Base-by-base conservation (phyloP, 768 basidiomycete species). In the Pleurotus platypus region DNA sequence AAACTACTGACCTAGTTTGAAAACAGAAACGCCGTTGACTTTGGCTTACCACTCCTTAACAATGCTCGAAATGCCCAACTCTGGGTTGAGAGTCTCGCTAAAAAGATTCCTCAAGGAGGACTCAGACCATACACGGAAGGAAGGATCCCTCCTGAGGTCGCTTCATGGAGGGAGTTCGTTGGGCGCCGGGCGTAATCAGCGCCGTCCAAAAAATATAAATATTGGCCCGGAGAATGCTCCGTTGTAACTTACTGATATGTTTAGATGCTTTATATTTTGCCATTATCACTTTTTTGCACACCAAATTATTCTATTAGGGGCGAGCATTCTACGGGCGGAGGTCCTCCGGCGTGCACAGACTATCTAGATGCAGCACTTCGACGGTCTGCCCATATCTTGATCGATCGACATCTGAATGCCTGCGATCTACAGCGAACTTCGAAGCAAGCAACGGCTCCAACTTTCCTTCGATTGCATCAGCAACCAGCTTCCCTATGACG, bases 91-190 rank as follows among this genome's bases (percentile, higher is more conserved):
- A 84, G 87, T 60, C 75, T 99, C 57, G 90, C 82, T 3, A 84
- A 83, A 72, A 93, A 94, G 72, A 86, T 96, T 63, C 88, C 90
- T 30, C 72, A 83, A 60, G 90, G 94, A 59, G 91, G 86, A 38
- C 72, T 95, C 66, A 73, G 80, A 61, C 79, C 80, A 20, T 99
- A 98, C 69, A 76, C 78, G 27, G 94, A 98, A 71, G 96, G 94
- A 16, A 84, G 78, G 35, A 88, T 96, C 62, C 96, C 96, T 30
- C 79, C 87, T 1, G 96, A 98, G 70, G 94, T 99, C 65, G 82
- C 81, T 64, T 92, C 92, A 30, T 98, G 95, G 95, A 76, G 83
- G 57, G 91, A 95, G 70, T 98, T 92, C 69, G 84, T 94, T 45
- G 92, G 92, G 12, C 74, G 75, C 59, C 80, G 80, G 53, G 88